Conservation (phyloP, 352 stramenopile species). For the Globisporangium orthogonon region DNA sequence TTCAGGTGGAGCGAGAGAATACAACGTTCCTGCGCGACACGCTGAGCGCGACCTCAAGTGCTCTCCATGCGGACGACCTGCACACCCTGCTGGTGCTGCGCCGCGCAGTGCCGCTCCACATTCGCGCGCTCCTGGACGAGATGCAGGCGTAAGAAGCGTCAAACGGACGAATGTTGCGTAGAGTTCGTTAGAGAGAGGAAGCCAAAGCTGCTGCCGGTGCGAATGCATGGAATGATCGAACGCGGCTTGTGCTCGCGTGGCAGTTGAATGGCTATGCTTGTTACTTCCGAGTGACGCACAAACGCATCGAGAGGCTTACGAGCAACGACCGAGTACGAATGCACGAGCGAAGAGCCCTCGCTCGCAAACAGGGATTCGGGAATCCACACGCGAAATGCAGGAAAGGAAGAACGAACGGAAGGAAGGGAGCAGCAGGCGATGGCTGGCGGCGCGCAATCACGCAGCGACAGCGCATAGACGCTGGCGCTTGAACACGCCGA, state of each 20-base stretch:
- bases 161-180: background rate
- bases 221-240: background rate
- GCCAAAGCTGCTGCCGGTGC: background rate
- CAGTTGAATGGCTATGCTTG: background rate
- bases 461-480: constrained; percentile 44
- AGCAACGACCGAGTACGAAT: too few relatives aligned
- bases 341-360: background rate
- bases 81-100: constrained; percentile 52
- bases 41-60: constrained; percentile 40
- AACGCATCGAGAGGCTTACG: background rate
- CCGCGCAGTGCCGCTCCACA: constrained; percentile 33
- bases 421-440: background rate
- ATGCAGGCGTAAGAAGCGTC: background rate
- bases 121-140: constrained; percentile 32
- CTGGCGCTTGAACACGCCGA: constrained; percentile 70
- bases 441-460: constrained; percentile 18
- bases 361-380: background rate
- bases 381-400: background rate
- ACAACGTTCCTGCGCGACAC: constrained; percentile 43
- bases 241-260: too few relatives aligned
- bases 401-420: background rate
- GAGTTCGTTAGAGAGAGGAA: background rate
- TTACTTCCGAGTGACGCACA: background rate
- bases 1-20: constrained; percentile 67
- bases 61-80: constrained; percentile 55